Evolutionary conservation across 345 rosid genomes (phyloP).

Genomic region (Carallia pectinifolia): DNA sequence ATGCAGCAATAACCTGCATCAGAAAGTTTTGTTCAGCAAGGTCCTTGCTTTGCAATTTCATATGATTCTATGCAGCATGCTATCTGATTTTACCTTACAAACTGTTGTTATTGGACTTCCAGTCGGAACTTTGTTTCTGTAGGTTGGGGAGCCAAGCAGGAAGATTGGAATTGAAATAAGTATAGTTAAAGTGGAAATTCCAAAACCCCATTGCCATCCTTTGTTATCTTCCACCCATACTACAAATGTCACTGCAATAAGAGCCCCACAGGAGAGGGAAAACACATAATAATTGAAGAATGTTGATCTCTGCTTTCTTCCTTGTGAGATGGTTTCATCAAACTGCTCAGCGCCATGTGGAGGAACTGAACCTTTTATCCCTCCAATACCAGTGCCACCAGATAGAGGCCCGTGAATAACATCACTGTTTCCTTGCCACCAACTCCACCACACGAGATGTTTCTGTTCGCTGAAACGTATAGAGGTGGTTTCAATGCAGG

Average conservation of each 20-base stretch:
- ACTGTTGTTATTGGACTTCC: constrained; percentile 83
- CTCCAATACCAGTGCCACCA: constrained; percentile 89
- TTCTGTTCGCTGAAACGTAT: constrained; percentile 26
- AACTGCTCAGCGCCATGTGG: constrained; percentile 96
- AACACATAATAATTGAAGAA: constrained; percentile 88
- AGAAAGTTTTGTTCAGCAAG: constrained; percentile 7
- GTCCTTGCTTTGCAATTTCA: constrained; percentile 1
- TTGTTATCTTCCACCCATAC: constrained; percentile 94
- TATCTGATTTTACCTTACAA: constrained; percentile 52
- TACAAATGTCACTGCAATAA: constrained; percentile 82
- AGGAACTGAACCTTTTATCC: constrained; percentile 89
- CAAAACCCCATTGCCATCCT: constrained; percentile 95
- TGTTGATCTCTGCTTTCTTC: constrained; percentile 76
- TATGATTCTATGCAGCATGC: neutral
- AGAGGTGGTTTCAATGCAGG: constrained; percentile 50
- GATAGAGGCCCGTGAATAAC: constrained; percentile 71
- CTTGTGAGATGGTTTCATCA: constrained; percentile 61
- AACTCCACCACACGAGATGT: constrained; percentile 35
- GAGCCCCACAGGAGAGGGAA: constrained; percentile 79
- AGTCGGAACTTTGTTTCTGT: constrained; percentile 61
- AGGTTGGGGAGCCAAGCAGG: constrained; percentile 64
- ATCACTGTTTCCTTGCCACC: constrained; percentile 37
- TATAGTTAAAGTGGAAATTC: constrained; percentile 64
- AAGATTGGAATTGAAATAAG: constrained; percentile 68
- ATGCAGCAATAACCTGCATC: constrained; percentile 54